phyloP scores from a whole-genome alignment of 352 stramenopile genomes.

The Phytophthora pistaciae region DNA sequence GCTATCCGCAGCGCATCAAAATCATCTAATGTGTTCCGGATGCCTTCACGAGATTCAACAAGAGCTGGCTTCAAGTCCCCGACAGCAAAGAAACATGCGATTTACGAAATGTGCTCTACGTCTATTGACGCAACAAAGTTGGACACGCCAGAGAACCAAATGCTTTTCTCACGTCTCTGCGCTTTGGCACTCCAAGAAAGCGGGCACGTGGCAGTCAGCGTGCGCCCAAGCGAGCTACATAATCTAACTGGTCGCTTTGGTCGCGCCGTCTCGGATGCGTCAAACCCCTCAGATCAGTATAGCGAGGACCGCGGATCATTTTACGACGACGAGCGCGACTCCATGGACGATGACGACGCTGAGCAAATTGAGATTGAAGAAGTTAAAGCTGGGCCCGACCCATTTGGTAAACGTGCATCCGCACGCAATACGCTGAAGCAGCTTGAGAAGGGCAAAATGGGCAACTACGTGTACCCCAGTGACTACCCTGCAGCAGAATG shows the following conservation, averaged over 20 bases:
- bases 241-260: neutral
- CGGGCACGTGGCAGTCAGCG: slow-evolving; percentile 33
- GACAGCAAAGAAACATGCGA: slow-evolving; percentile 36
- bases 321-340: slow-evolving; percentile 19
- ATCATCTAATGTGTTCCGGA: slow-evolving; percentile 39
- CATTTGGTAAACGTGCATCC: neutral
- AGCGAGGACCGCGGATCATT: slow-evolving; percentile 54
- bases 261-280: slow-evolving; percentile 26
- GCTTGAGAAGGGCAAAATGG: slow-evolving; percentile 63
- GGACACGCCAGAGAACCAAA: slow-evolving; percentile 64
- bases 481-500: slow-evolving; percentile 64
- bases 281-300: slow-evolving; percentile 49
- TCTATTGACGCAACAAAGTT: slow-evolving; percentile 49
- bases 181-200: slow-evolving; percentile 63
- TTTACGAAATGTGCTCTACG: slow-evolving; percentile 61
- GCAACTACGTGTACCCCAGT: slow-evolving; percentile 76
- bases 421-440: slow-evolving; percentile 58
- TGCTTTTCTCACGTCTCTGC: slow-evolving; percentile 71
- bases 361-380: neutral
- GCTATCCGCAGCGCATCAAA: slow-evolving; percentile 65
- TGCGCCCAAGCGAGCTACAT: slow-evolving; percentile 6
- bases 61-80: slow-evolving; percentile 19
- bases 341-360: neutral
- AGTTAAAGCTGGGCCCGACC: neutral
- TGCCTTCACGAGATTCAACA: slow-evolving; percentile 31